Evolutionary conservation across 2,329 filamentous ascomycete species (phyloP).

Genomic region (Blastomyces gilchristii): DNA sequence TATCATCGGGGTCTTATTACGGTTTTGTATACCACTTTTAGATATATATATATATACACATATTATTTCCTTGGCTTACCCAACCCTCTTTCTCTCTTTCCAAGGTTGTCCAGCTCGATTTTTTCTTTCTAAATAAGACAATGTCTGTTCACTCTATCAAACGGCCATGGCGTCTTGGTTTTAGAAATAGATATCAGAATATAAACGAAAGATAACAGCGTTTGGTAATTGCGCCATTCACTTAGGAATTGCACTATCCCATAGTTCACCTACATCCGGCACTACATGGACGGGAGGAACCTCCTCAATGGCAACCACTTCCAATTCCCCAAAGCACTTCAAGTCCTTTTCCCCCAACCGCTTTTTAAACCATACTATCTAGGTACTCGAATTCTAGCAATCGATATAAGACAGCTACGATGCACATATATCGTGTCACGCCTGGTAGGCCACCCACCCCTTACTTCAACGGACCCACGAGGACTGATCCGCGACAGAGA

Average conservation of each 20-base stretch:
- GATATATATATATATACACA: not conserved
- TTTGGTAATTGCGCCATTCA: not conserved
- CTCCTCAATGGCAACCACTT: not conserved
- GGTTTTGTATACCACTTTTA: not conserved
- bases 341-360: not conserved
- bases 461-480: not conserved
- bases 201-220: not conserved
- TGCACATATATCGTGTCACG: not conserved
- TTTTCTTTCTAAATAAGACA: not conserved
- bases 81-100: not conserved
- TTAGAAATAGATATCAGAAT: not conserved
- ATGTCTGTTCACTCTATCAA: not conserved
- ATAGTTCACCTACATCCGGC: not conserved
- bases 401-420: not conserved
- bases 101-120: not conserved
- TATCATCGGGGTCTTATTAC: not conserved
- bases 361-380: not conserved
- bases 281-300: not conserved
- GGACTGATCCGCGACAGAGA: not conserved
- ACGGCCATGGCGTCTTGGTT: not conserved
- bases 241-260: not conserved
- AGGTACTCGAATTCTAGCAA: not conserved
- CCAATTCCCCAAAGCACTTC: not conserved
- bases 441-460: not conserved
- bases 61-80: not conserved